These are phyloP conservation scores for Amesomyces nigricolor DNA, from an alignment of 2,329 filamentous ascomycete species.

Conservation along the genomic window DNA sequence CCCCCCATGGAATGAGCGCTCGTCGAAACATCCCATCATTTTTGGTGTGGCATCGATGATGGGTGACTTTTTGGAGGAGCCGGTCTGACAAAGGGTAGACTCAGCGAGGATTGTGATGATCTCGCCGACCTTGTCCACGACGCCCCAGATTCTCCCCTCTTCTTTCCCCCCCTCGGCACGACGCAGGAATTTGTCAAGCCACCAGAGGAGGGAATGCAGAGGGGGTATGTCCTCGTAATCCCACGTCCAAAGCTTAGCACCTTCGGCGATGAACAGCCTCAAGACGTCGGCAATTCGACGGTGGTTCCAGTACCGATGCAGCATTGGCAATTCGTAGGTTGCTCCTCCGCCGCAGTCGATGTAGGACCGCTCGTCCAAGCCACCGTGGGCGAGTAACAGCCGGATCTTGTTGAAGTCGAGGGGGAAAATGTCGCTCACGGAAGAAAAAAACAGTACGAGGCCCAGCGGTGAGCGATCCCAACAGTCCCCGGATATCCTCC, in stretches of 20 bases:
- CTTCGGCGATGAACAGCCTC: conserved; percentile 1
- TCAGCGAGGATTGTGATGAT: conserved; percentile 14
- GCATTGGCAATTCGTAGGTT: background rate
- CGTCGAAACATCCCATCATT: background rate
- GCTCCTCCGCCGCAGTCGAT: background rate
- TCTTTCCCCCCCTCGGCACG: background rate
- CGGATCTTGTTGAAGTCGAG: conserved; percentile 12
- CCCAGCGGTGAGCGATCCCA: background rate
- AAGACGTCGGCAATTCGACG: background rate
- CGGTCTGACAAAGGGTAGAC: background rate
- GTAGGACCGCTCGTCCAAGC: background rate
- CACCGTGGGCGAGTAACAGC: conserved; percentile 11
- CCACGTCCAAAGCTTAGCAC: conserved; percentile 3
- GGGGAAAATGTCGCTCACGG: background rate
- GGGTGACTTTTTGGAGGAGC: background rate
- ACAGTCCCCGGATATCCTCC: background rate
- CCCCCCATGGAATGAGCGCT: too few relatives aligned
- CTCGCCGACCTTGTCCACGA: background rate
- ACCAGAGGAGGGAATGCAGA: conserved; percentile 8
- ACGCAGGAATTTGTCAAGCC: background rate
- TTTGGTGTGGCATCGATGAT: conserved; percentile 10
- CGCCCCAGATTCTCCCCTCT: background rate
- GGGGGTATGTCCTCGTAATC: background rate
- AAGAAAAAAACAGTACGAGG: background rate
- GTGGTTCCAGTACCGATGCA: background rate